Base-by-base conservation (phyloP, 1,139 yeast species). In the Geotrichum citri-aurantii region DNA sequence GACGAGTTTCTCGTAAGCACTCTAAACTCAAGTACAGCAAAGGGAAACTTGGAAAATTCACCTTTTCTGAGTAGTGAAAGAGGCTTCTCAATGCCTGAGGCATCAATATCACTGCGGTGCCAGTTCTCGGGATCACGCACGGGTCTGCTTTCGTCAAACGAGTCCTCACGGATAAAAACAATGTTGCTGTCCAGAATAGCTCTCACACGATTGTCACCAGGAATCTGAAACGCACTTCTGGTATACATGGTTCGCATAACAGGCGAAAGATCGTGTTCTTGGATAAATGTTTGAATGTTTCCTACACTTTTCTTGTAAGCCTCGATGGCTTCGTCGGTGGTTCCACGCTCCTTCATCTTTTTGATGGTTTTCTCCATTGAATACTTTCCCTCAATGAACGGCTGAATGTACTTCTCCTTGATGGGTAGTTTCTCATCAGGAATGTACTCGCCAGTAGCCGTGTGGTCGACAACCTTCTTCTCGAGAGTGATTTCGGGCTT, bases 201-300 rank as follows among this genome's bases (percentile, higher is more conserved):
- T 71, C 97, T 84, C 53, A 92, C 86, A 68, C 91, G 82, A 71
- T 91, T 95, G 71, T 93, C 98, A 62, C 98, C 98, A 1, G 99
- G 99, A 65, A 93, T 92, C 77, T 93, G 97, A 78, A 93, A 93
- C 1, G 98, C 98, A 17, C 97, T 89, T 73, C 99, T 82, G 51
- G 90, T 88, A 74, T 89, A 91, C 51, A 86, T 82, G 4, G 97
- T 83, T 75, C 99, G 84, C 71, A 93, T 75, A 48, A 89, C 83
- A 17, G 99, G 99, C 73, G 89, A 88, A 64, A 93, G 79, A 61
- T 83, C 79, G 66, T 84, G 79, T 58, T 84, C 84, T 51, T 75
- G 72, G 62, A 93, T 85, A 68, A 86, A 88, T 11, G 77, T 71
- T 68, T 85, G 85, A 57, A 91, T 76, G 58, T 81, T 81, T 51